Evolutionary conservation across 371 early-diverging fungal genomes (phyloP), one percentile per base, ranked within the genome.

Genomic region (Mortierella sp.): DNA sequence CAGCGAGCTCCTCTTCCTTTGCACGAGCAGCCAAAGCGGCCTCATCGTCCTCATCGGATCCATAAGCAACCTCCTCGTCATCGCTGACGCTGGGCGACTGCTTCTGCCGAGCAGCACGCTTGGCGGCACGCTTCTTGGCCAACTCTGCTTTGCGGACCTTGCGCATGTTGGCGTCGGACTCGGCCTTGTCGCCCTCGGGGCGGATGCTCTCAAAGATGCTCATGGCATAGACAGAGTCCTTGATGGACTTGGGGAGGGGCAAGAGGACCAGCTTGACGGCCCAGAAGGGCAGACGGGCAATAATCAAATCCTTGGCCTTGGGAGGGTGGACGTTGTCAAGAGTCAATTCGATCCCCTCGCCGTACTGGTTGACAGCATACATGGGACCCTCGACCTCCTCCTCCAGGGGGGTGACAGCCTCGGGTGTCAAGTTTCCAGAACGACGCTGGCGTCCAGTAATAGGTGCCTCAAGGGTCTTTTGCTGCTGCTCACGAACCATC

Each of bases 401-500:
- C 72, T 76, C 82, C 65, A 72, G 48, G 14, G 86, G 82, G 24
- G 82, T 81, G 14, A 75, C 86, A 48, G 79, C 77, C 54, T 85
- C 86, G 44, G 86, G 72, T 1, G 82, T 76, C 51, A 21, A 21
- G 35, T 14, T 35, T 16, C 46, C 71, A 4, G 86, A n/a, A n/a
- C 86, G 82, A 71, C 86, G 86, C 41, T 85, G 86, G 35, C 86
- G 86, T 48, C 86, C 86, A 11, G 86, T 85, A 46, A 81, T 76
- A 32, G 86, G 82, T 2, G 79, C 86, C 14, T 85, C 86, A 32
- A 85, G 60, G 35, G 72, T n/a, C 77, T 81, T 81, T 65, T 79
- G 86, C 38, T 81, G 79, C 29, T 81, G 76, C 72, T 85, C 86
- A 29, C 77, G 79, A 63, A 75, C 3, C 82, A 85, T 78, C 46